Percentiles rank a stretch among this genome's conserved stretches.
phyloP scores from a whole-genome alignment of 2,329 filamentous ascomycete genomes.

The Paecilomyces sp. region DNA sequence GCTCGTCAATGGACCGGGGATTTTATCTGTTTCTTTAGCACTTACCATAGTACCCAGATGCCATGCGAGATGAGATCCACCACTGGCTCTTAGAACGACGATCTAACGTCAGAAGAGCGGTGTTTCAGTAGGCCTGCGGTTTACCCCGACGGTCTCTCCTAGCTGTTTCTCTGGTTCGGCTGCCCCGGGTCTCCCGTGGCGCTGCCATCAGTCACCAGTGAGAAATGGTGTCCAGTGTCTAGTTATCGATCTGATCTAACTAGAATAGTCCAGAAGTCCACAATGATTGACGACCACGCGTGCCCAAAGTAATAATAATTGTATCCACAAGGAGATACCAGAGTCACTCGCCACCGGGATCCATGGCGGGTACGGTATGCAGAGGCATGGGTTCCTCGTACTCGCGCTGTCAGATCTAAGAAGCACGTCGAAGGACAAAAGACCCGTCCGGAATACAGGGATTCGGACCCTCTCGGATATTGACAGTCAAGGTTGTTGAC shows the following conservation, averaged over 20 bases:
- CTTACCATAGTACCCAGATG: background rate
- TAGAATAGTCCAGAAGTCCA: background rate
- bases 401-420: background rate
- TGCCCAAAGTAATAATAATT: background rate
- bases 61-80: constrained; percentile 1
- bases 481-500: background rate
- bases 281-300: background rate
- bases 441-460: background rate
- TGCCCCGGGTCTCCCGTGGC: background rate
- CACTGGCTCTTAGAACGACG: background rate
- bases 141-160: background rate
- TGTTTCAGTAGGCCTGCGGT: background rate
- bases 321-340: background rate
- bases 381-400: background rate
- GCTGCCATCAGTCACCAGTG: background rate
- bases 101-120: background rate
- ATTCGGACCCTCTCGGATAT: background rate
- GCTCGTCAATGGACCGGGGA: background rate
- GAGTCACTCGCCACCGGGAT: background rate
- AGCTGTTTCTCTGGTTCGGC: background rate
- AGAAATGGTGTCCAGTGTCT: background rate
- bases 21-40: background rate
- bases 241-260: background rate
- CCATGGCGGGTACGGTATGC: background rate
- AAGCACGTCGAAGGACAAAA: background rate